A percentile compares a stretch with the other conserved stretches of the same genome.
Evolutionary conservation across 2,329 filamentous ascomycete genomes (phyloP).

Genomic region (Capronia americana): DNA sequence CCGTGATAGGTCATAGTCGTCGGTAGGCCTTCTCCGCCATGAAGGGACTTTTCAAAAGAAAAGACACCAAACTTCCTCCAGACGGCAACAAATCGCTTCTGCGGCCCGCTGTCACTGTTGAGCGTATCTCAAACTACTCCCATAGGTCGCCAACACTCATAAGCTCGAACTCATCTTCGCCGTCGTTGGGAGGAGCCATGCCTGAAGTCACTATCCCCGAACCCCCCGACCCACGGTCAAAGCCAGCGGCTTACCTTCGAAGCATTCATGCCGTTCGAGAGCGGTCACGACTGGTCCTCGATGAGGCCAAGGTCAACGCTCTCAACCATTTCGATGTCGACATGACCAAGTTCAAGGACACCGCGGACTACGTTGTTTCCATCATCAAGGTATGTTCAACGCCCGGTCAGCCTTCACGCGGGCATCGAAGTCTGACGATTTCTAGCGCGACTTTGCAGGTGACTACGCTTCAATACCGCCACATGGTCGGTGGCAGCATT

Average conservation of each 20-base stretch:
- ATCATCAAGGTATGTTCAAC: conserved; percentile 80
- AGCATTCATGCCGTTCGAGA: conserved; percentile 89
- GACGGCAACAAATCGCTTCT: conserved; percentile 28
- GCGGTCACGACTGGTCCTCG: conserved; percentile 72
- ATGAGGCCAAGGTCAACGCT: conserved; percentile 77
- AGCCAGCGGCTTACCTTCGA: conserved; percentile 88
- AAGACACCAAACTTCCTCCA: conserved; percentile 48
- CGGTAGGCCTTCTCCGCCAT: conserved; percentile 42
- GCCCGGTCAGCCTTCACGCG: neutral
- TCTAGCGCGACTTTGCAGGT: conserved; percentile 71
- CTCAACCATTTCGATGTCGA: conserved; percentile 89
- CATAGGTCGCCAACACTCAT: conserved; percentile 39
- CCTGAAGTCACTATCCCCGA: conserved; percentile 81
- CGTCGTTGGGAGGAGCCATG: conserved; percentile 32
- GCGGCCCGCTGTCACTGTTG: conserved; percentile 27
- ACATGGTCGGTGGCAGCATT: conserved; percentile 73
- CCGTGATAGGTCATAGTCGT: conserved; percentile 16
- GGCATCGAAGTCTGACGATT: conserved; percentile 18
- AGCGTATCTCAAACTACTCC: conserved; percentile 37
- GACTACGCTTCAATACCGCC: conserved; percentile 77
- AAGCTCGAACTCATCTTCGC: conserved; percentile 25
- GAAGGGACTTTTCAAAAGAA: conserved; percentile 58
- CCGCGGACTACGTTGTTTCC: conserved; percentile 84
- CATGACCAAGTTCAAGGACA: conserved; percentile 80
- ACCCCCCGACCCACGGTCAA: conserved; percentile 83